These are phyloP conservation scores for Amaranthus tricolor DNA, from an alignment of 179 eudicot species.

Conservation along the genomic window DNA sequence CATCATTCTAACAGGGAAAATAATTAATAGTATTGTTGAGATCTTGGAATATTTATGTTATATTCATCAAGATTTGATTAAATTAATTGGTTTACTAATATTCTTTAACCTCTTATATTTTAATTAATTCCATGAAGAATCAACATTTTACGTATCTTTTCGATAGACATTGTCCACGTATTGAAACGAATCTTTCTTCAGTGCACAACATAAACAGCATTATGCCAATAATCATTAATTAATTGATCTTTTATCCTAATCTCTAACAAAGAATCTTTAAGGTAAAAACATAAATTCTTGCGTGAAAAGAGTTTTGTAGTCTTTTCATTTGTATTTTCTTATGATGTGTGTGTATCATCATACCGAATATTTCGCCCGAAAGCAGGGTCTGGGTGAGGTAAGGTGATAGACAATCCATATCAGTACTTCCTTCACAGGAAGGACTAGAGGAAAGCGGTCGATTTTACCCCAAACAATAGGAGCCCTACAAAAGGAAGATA, in stretches of 20 bases:
- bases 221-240: background rate
- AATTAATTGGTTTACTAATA: background rate
- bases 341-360: too few species aligned
- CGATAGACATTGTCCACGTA: background rate
- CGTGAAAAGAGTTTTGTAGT: too few species aligned
- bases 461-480: too few species aligned
- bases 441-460: too few species aligned
- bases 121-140: conserved; percentile 6
- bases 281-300: too few species aligned
- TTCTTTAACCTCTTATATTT: background rate
- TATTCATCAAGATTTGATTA: background rate
- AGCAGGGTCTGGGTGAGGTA: too few species aligned
- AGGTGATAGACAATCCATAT: too few species aligned
- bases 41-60: conserved; percentile 7
- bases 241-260: background rate
- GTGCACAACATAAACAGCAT: background rate
- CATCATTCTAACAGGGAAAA: background rate
- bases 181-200: background rate
- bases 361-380: too few species aligned
- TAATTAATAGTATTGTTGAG: background rate
- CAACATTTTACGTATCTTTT: background rate
- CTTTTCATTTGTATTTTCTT: too few species aligned
- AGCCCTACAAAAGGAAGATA: too few species aligned
- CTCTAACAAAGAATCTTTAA: background rate
- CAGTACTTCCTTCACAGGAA: too few species aligned